phyloP scores from a whole-genome alignment of 2,329 filamentous ascomycete genomes.

The Trichoderma endophyticum region DNA sequence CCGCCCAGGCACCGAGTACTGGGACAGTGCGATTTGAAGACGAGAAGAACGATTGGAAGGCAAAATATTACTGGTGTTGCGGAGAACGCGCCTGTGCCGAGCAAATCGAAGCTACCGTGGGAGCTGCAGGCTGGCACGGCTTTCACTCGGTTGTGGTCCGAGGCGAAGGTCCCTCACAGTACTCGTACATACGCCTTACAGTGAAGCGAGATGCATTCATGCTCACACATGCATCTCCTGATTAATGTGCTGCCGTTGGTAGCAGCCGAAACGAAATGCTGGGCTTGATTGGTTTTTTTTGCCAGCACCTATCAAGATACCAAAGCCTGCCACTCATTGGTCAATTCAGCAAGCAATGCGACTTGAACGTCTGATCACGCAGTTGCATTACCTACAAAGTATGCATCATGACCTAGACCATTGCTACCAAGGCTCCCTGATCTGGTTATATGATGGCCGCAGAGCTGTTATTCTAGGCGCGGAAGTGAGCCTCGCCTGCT shows the following conservation, averaged over 20 bases:
- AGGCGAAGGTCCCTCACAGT: slow-evolving; percentile 12
- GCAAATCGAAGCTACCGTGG: background rate
- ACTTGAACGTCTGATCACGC: background rate
- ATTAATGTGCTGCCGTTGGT: background rate
- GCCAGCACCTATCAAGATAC: background rate
- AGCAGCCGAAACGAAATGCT: background rate
- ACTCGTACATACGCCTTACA: background rate
- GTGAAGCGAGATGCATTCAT: slow-evolving; percentile 3
- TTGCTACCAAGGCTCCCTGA: background rate
- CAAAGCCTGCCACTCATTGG: background rate
- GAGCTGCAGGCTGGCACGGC: slow-evolving; percentile 3
- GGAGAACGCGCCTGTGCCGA: background rate
- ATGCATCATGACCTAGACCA: background rate
- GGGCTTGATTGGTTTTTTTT: background rate
- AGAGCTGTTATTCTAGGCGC: background rate
- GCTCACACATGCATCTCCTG: background rate
- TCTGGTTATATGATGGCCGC: background rate
- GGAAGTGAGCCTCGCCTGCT: slow-evolving; percentile 14
- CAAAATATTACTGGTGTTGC: background rate
- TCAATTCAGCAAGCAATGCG: background rate
- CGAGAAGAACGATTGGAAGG: background rate
- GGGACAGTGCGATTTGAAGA: background rate
- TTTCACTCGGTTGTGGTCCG: slow-evolving; percentile 10
- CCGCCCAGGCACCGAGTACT: background rate
- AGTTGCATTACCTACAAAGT: background rate